Evolutionary conservation across 176 grass and related monocot species (phyloP).

Genomic region (Cenchrus purpureus): DNA sequence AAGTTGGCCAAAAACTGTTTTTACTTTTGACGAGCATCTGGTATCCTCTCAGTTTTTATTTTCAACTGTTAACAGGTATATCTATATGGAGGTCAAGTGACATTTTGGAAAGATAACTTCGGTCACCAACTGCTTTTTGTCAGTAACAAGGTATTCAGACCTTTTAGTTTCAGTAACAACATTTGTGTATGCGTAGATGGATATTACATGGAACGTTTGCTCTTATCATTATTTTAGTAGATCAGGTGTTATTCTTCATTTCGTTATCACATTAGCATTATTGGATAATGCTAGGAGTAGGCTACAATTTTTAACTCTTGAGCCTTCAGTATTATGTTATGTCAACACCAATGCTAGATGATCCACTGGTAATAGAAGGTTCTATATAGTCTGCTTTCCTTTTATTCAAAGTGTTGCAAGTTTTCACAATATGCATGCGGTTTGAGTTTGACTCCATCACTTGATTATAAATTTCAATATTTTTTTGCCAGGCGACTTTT

Average conservation of each 20-base stretch:
- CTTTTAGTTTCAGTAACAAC: constrained; percentile 6
- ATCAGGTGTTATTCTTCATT: neutral
- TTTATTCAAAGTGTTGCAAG: neutral
- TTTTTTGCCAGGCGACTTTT: constrained; percentile 55
- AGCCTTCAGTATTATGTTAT: neutral
- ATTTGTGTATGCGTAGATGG: neutral
- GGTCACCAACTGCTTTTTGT: constrained; percentile 62
- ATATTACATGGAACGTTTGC: neutral
- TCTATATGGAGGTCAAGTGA: constrained; percentile 69
- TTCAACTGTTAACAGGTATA: constrained; percentile 40
- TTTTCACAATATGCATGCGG: neutral
- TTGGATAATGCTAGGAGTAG: neutral
- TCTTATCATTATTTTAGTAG: neutral
- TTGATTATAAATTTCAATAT: neutral
- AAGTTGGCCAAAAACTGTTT: neutral
- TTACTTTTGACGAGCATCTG: neutral
- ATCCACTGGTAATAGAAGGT: neutral
- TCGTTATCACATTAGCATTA: neutral
- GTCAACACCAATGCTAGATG: too few relatives aligned
- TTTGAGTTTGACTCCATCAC: neutral
- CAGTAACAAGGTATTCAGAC: constrained; percentile 62
- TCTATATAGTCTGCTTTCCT: neutral
- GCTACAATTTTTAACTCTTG: neutral
- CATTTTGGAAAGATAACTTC: constrained; percentile 54
- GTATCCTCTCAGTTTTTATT: neutral